Conservation (phyloP, 257 asterid species). For the Dorcoceras hygrometricum region DNA sequence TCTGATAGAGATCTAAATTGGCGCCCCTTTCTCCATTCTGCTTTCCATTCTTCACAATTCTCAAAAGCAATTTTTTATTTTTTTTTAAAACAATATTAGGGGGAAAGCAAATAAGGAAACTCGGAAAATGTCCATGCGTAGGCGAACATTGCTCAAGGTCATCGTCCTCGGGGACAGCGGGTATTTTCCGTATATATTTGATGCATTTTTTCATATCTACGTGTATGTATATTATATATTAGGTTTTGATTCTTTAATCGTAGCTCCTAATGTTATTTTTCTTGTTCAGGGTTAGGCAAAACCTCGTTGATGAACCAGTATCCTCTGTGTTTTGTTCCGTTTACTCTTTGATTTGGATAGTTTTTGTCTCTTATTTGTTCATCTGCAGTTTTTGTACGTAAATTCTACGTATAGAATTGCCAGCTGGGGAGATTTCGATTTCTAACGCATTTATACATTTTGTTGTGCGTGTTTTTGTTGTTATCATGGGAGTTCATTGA, state of each 20-base stretch:
- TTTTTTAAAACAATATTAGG: constrained; percentile 15
- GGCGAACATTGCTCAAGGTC: constrained; percentile 93
- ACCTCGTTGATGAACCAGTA: constrained; percentile 99
- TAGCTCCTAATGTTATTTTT: constrained; percentile 10
- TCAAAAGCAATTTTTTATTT: constrained; percentile 8
- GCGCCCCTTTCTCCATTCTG: constrained; percentile 63
- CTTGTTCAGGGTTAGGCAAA: constrained; percentile 83
- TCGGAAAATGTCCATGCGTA: constrained; percentile 68
- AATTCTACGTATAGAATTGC: neutral
- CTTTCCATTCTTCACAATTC: constrained; percentile 19
- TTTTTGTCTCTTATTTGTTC: constrained; percentile 7
- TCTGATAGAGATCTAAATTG: constrained; percentile 68
- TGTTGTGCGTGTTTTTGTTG: neutral
- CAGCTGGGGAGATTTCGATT: neutral
- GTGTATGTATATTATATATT: neutral
- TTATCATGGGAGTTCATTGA: constrained; percentile 36
- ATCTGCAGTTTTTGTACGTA: neutral
- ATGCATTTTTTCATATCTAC: neutral
- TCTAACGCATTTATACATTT: neutral
- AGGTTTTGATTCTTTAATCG: constrained; percentile 7
- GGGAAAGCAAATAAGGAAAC: constrained; percentile 13
- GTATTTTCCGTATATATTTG: constrained; percentile 32
- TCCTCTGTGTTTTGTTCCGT: constrained; percentile 34
- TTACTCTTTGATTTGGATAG: neutral
- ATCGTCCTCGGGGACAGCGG: constrained; percentile 99